Conservation (phyloP, 768 basidiomycete species). For the Coprinellus micaceus region DNA sequence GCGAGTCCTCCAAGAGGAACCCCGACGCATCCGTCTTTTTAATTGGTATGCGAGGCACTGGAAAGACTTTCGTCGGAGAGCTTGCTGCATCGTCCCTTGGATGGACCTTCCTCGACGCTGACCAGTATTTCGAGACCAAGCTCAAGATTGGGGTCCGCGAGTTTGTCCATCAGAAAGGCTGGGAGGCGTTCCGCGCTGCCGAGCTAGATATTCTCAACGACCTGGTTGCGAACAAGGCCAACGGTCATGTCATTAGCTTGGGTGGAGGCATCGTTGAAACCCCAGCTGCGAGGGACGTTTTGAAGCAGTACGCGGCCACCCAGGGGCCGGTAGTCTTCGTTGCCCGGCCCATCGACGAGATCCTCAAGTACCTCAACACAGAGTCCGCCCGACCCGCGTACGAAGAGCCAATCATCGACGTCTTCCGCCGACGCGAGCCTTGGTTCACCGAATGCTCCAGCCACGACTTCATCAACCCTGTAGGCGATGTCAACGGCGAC, state of each 20-base stretch:
- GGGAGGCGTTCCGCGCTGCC: slow-evolving; percentile 83
- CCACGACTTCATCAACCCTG: slow-evolving; percentile 81
- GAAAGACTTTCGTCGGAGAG: slow-evolving; percentile 85
- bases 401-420: slow-evolving; percentile 80
- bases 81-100: slow-evolving; percentile 71
- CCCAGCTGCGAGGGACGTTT: slow-evolving; percentile 62
- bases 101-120: slow-evolving; percentile 80
- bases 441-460: slow-evolving; percentile 84
- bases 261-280: slow-evolving; percentile 96
- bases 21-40: slow-evolving; percentile 63
- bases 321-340: slow-evolving; percentile 82
- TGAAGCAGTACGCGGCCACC: slow-evolving; percentile 59
- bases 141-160: slow-evolving; percentile 60
- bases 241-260: slow-evolving; percentile 76
- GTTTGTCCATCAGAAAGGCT: slow-evolving; percentile 80
- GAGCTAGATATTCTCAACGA: slow-evolving; percentile 70
- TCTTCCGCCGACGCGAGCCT: slow-evolving; percentile 77
- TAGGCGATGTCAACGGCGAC: slow-evolving; percentile 30
- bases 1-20: slow-evolving; percentile 30
- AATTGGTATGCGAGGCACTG: slow-evolving; percentile 95
- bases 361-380: slow-evolving; percentile 73
- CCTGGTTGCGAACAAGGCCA: slow-evolving; percentile 55
- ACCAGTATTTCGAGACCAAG: slow-evolving; percentile 67
- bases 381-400: slow-evolving; percentile 85
- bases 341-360: slow-evolving; percentile 72